Percentiles rank a stretch among this genome's conserved stretches.
These are phyloP conservation scores for Ogataea glucozyma DNA, from an alignment of 805 yeast genomes.

Conservation along the genomic window DNA sequence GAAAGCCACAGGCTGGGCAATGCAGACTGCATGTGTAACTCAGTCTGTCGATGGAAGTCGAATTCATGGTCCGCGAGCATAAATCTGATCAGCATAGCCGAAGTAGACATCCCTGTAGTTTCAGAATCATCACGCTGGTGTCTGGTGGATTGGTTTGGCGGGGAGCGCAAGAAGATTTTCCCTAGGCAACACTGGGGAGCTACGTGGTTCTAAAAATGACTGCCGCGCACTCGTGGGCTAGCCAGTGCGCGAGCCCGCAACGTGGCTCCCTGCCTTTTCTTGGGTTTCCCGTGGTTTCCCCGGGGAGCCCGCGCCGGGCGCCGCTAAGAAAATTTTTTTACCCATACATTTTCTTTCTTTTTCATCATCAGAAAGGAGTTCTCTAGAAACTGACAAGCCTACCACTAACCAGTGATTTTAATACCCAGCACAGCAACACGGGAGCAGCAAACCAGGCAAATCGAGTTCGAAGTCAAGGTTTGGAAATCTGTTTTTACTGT, in stretches of 20 bases:
- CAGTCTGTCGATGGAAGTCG: no score
- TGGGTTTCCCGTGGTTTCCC: not conserved
- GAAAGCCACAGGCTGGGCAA: no score
- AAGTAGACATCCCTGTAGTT: slow-evolving; percentile 3
- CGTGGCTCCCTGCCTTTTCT: slow-evolving; percentile 1
- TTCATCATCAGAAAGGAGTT: slow-evolving; percentile 10
- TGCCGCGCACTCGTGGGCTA: not conserved
- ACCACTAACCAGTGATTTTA: slow-evolving; percentile 1
- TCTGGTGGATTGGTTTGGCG: no score
- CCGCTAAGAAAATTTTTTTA: slow-evolving; percentile 9
- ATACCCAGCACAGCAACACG: slow-evolving; percentile 2
- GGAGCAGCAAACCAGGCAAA: not conserved
- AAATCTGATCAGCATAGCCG: no score
- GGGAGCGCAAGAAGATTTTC: no score
- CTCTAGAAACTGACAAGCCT: slow-evolving; percentile 5
- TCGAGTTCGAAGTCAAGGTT: slow-evolving; percentile 1
- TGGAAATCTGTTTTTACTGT: slow-evolving; percentile 1
- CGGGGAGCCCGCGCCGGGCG: slow-evolving; percentile 4
- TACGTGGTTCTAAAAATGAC: slow-evolving; percentile 4
- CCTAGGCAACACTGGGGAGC: no score
- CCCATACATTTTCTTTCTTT: slow-evolving; percentile 11
- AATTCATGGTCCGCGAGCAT: no score
- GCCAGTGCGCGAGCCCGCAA: not conserved
- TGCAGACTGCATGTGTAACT: no score
- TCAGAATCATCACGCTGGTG: slow-evolving; percentile 10